Conservation (phyloP, 257 asterid species). For the Solanum etuberosum region DNA sequence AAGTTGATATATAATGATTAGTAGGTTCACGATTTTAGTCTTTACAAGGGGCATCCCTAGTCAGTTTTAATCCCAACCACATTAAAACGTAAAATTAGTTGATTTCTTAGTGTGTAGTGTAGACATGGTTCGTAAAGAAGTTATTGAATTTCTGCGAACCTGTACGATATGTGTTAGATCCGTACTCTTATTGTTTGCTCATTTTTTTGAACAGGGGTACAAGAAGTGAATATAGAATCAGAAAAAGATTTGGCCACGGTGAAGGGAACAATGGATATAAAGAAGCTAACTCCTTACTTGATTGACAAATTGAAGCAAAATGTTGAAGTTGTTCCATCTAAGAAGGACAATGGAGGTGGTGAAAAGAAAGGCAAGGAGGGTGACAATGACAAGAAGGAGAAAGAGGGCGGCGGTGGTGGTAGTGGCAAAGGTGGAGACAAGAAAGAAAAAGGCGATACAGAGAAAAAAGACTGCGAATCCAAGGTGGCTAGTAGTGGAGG, state of each 20-base stretch:
- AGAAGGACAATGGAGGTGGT: slow-evolving; percentile 36
- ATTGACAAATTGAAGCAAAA: slow-evolving; percentile 50
- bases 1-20: neutral
- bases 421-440: neutral
- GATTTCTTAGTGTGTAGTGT: neutral
- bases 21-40: neutral
- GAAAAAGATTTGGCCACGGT: slow-evolving; percentile 58
- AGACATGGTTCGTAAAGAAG: neutral
- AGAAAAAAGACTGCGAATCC: slow-evolving; percentile 7
- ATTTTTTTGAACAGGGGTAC: slow-evolving; percentile 40
- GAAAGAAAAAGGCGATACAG: neutral
- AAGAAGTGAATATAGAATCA: slow-evolving; percentile 32
- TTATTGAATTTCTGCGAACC: neutral
- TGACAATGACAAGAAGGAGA: slow-evolving; percentile 26
- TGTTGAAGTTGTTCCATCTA: slow-evolving; percentile 50
- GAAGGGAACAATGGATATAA: slow-evolving; percentile 62
- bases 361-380: slow-evolving; percentile 20
- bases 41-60: neutral
- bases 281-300: slow-evolving; percentile 45
- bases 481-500: neutral
- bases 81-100: neutral
- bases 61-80: neutral
- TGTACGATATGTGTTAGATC: neutral
- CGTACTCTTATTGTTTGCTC: neutral
- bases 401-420: slow-evolving; percentile 2